Evolutionary conservation across 1,284 basidiomycete genomes (phyloP), one percentile per base, ranked within the genome.

Genomic region (Serendipita sp.): DNA sequence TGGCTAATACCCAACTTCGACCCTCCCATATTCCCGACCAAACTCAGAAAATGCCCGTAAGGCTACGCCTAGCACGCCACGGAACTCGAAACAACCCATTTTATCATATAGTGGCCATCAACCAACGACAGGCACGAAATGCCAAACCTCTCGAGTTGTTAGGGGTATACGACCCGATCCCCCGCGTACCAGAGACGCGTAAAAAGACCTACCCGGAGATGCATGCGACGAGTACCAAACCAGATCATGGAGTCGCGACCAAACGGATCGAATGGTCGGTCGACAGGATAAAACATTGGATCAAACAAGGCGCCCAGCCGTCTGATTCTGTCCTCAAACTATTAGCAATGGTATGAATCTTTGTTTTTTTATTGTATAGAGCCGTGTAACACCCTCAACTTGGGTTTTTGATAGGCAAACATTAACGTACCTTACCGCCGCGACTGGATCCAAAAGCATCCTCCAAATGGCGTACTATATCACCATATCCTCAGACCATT

Each of bases 201-300:
- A 64, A 41, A n/a, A 65, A 67, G 30, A 62, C 61, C 30, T 32
- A 66, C 66, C 60, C 68, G 67, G 22, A 64, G 58, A n/a, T 61
- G 70, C 1, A 70, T 69, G 64, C 70, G 63, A 10, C 66, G 64
- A 68, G 63, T 50, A 26, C 53, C 15, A 8, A 58, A 58, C 53
- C 53, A n/a, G 22, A 58, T 58, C 15, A 58, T 32, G 53, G 53
- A n/a, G 53, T 58, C 30, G 69, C 71, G 68, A 76, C 78, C 69
- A 96, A 94, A 74, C 83, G 83, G 29, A 78, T 97, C 62, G 83
- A 89, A 71, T 96, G 92, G 93, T 91, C 92, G 73, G 85, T 87
- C 49, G 84, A 90, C 66, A 83, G 94, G 71, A 92, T 98, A 74
- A 81, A 79, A 65, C 92, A 93, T 72, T 98, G 94, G 94, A 74